These are phyloP conservation scores for Mucor velutinosus DNA, from an alignment of 371 early-diverging fungal species.

Conservation along the genomic window DNA sequence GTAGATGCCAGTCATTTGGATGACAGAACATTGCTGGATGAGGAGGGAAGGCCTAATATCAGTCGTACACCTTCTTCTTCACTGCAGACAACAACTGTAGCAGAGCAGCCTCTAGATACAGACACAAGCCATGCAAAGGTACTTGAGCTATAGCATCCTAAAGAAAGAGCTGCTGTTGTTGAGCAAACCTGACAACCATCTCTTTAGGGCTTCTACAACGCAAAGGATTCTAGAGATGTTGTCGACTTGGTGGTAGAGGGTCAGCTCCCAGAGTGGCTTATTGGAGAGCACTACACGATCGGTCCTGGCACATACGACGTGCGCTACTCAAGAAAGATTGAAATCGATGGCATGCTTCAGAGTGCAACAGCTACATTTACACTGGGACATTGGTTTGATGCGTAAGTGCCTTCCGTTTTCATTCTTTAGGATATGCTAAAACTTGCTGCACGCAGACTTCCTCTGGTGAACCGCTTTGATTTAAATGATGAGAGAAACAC, in stretches of 20 bases:
- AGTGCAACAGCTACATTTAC: conserved; percentile 63
- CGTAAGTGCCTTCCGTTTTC: conserved; percentile 33
- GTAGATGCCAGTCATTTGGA: conserved; percentile 18
- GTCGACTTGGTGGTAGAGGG: conserved; percentile 51
- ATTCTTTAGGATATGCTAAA: neutral
- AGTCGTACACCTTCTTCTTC: conserved; percentile 14
- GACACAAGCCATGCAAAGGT: conserved; percentile 46
- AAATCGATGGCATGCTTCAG: conserved; percentile 60
- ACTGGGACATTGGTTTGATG: conserved; percentile 77
- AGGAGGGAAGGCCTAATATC: conserved; percentile 27
- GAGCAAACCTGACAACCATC: neutral
- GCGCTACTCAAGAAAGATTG: conserved; percentile 63
- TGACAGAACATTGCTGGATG: conserved; percentile 29
- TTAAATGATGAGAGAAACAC: conserved; percentile 56
- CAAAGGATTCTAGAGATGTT: conserved; percentile 36
- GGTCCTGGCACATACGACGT: conserved; percentile 69
- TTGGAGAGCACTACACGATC: conserved; percentile 64
- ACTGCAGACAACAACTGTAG: neutral
- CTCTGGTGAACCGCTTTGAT: conserved; percentile 65
- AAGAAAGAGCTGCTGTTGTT: neutral
- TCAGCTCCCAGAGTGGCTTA: conserved; percentile 64
- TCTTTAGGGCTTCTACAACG: conserved; percentile 46
- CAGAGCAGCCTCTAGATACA: conserved; percentile 1
- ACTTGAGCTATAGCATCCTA: neutral
- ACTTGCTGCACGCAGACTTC: no score